Evolutionary conservation across 2,329 filamentous ascomycete genomes (phyloP).

Genomic region (Blastomyces silverae): DNA sequence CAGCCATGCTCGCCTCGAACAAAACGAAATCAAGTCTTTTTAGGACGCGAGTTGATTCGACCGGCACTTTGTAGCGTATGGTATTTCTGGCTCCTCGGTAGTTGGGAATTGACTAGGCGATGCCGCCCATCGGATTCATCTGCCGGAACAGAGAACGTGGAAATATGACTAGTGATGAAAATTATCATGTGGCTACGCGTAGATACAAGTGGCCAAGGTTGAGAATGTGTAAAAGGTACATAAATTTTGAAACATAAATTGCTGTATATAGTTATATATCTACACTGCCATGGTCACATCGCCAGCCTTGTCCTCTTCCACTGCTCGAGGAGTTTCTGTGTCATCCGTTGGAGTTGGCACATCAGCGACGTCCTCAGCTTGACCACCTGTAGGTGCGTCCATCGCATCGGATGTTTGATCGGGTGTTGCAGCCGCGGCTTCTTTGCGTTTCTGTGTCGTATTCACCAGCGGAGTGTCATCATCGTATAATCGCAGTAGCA

Average conservation of each 20-base stretch:
- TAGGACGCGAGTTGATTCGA: neutral
- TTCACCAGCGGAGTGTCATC: slow-evolving; percentile 80
- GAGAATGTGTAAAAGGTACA: neutral
- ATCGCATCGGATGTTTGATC: neutral
- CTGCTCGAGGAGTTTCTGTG: slow-evolving; percentile 8
- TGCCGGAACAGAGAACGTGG: neutral
- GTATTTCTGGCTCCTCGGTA: neutral
- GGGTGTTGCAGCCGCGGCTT: slow-evolving; percentile 19
- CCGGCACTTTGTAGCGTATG: neutral
- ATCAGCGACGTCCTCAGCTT: slow-evolving; percentile 9
- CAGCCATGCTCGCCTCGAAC: neutral
- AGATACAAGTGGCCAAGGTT: neutral
- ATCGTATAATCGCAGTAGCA: slow-evolving; percentile 86
- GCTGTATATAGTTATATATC: neutral
- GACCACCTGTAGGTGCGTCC: neutral
- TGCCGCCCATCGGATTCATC: neutral
- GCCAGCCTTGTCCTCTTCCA: neutral
- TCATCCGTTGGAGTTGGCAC: slow-evolving; percentile 11
- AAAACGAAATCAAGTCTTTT: neutral
- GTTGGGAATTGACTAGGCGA: neutral
- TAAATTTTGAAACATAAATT: neutral
- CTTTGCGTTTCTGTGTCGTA: slow-evolving; percentile 31
- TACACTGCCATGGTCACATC: neutral
- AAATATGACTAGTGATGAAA: neutral
- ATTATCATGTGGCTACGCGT: neutral